Conservation (phyloP, 1,284 basidiomycete genomes). For the Ceratorhiza oryzae-sativae region DNA sequence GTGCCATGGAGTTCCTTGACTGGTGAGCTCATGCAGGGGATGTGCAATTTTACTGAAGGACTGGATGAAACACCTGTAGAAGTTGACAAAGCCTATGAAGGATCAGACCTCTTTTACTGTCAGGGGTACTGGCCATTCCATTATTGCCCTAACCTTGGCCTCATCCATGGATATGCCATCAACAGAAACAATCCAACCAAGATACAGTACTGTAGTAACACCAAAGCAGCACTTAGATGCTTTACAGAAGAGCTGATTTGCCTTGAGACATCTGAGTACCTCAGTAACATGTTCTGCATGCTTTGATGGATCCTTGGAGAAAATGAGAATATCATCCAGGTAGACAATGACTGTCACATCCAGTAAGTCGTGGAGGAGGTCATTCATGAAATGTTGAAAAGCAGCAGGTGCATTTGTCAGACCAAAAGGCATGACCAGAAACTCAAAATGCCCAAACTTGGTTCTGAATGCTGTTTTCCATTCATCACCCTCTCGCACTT, state of each 20-base stretch:
- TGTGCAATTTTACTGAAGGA: slow-evolving; percentile 46
- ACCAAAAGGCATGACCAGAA: no score
- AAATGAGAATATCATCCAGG: slow-evolving; percentile 16
- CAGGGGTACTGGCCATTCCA: slow-evolving; percentile 47
- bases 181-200: slow-evolving; percentile 25
- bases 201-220: slow-evolving; percentile 4
- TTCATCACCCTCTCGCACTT: no score
- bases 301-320: not conserved
- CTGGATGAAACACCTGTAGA: slow-evolving; percentile 50
- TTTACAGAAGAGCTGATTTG: slow-evolving; percentile 22
- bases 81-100: slow-evolving; percentile 51
- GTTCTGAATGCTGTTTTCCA: no score
- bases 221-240: slow-evolving; percentile 15
- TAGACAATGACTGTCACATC: slow-evolving; percentile 27
- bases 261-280: not conserved
- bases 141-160: slow-evolving; percentile 47
- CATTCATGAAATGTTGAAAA: slow-evolving; percentile 38
- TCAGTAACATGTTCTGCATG: slow-evolving; percentile 1
- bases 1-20: slow-evolving; percentile 37
- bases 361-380: slow-evolving; percentile 28
- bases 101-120: slow-evolving; percentile 45
- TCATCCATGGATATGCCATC: slow-evolving; percentile 44
- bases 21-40: slow-evolving; percentile 46
- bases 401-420: no score
- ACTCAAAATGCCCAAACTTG: no score